phyloP scores from a whole-genome alignment of 2,329 filamentous ascomycete species.

The Hymenoscyphus occultus region DNA sequence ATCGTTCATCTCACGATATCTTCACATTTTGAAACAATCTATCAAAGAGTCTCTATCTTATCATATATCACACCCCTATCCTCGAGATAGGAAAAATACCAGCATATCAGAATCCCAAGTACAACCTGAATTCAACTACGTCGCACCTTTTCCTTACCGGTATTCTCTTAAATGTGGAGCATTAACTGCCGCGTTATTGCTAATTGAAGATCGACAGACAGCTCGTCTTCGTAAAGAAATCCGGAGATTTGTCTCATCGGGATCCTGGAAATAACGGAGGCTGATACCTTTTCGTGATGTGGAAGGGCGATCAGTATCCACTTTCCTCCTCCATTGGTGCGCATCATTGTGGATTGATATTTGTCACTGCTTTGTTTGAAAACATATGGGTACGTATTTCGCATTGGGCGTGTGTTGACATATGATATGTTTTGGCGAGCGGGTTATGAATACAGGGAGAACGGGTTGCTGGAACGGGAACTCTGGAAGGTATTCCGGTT shows the following conservation, averaged over 20 bases:
- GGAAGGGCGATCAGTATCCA: not conserved
- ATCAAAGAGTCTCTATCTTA: not conserved
- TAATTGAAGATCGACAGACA: not conserved
- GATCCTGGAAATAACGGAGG: not conserved
- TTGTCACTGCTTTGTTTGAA: not conserved
- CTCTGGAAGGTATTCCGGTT: not conserved
- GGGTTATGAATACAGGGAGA: not conserved
- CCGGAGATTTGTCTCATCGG: not conserved
- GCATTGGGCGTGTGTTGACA: not conserved
- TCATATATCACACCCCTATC: not conserved
- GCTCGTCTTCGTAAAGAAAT: not conserved
- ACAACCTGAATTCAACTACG: not conserved
- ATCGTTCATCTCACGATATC: not conserved
- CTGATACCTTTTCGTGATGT: not conserved
- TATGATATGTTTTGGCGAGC: not conserved
- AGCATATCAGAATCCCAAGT: not conserved
- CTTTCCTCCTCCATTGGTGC: conserved; percentile 1
- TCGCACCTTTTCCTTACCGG: not conserved
- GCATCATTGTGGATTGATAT: not conserved
- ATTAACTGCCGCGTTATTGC: not conserved
- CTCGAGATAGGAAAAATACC: not conserved
- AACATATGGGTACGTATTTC: not conserved
- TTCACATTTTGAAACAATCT: not conserved
- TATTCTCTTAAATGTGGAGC: not conserved
- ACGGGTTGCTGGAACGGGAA: not conserved